Conservation (phyloP, 2,329 filamentous ascomycete species). For the Fusarium albosuccineum region DNA sequence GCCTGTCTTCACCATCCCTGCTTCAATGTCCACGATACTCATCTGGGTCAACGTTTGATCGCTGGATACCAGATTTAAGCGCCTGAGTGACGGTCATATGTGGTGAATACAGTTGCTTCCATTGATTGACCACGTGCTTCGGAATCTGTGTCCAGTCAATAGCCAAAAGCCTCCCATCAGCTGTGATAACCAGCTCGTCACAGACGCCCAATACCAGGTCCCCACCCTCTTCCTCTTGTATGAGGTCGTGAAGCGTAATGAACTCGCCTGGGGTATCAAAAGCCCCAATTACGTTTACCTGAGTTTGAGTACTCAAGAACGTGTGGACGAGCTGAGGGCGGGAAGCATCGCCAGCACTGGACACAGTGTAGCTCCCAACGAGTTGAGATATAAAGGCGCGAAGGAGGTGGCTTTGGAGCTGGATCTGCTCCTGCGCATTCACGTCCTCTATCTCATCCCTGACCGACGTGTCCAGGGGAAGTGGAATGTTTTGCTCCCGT, state of each 20-base stretch:
- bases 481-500: not conserved
- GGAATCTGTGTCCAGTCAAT: not conserved
- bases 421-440: too few relatives aligned
- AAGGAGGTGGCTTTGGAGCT: not conserved
- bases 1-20: too few relatives aligned
- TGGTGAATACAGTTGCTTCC: not conserved
- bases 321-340: not conserved
- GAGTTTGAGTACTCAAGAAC: not conserved
- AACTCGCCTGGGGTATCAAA: not conserved
- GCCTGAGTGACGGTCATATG: not conserved
- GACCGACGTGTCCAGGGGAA: too few relatives aligned
- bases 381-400: not conserved
- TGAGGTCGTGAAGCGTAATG: not conserved
- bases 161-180: too few relatives aligned
- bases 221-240: not conserved
- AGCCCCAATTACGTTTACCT: not conserved
- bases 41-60: not conserved
- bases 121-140: not conserved
- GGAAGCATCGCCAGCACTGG: too few relatives aligned
- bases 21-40: not conserved
- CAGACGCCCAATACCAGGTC: not conserved
- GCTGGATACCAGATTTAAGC: not conserved
- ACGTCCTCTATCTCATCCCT: not conserved
- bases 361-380: too few relatives aligned
- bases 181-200: not conserved